These are phyloP conservation scores for Blumeria graminis DNA, from an alignment of 2,329 filamentous ascomycete genomes.

Conservation along the genomic window DNA sequence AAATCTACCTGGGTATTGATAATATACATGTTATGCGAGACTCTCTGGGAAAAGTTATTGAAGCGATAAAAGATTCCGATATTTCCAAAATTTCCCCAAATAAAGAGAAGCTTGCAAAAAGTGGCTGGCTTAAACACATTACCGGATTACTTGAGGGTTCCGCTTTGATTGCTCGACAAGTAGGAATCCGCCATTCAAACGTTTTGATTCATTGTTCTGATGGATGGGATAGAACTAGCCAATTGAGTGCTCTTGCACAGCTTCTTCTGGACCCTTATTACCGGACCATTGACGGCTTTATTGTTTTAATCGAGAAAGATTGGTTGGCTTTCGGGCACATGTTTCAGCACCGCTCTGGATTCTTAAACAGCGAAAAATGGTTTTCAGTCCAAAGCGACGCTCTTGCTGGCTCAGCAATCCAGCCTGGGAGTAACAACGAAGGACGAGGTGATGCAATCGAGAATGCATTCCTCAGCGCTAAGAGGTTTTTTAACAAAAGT, in stretches of 20 bases:
- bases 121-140: constrained; percentile 82
- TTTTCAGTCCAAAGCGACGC: constrained; percentile 68
- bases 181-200: constrained; percentile 82
- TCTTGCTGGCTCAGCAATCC: constrained; percentile 37
- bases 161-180: constrained; percentile 59
- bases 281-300: constrained; percentile 80
- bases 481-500: constrained; percentile 70
- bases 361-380: constrained; percentile 79
- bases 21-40: constrained; percentile 97
- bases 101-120: constrained; percentile 56
- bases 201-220: constrained; percentile 95
- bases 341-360: constrained; percentile 81
- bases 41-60: constrained; percentile 68
- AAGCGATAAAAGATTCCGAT: constrained; percentile 80
- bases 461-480: constrained; percentile 62
- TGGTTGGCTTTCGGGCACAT: constrained; percentile 97
- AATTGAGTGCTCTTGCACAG: constrained; percentile 76
- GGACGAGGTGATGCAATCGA: constrained; percentile 49
- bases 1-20: constrained; percentile 84
- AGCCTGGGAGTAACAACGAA: constrained; percentile 29
- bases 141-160: constrained; percentile 63
- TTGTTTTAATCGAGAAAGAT: constrained; percentile 86
- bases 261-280: constrained; percentile 91
- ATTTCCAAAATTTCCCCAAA: constrained; percentile 63
- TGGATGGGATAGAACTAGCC: constrained; percentile 92